Evolutionary conservation across 2,329 filamentous ascomycete species (phyloP).

Genomic region (Harringtonia lauricola): DNA sequence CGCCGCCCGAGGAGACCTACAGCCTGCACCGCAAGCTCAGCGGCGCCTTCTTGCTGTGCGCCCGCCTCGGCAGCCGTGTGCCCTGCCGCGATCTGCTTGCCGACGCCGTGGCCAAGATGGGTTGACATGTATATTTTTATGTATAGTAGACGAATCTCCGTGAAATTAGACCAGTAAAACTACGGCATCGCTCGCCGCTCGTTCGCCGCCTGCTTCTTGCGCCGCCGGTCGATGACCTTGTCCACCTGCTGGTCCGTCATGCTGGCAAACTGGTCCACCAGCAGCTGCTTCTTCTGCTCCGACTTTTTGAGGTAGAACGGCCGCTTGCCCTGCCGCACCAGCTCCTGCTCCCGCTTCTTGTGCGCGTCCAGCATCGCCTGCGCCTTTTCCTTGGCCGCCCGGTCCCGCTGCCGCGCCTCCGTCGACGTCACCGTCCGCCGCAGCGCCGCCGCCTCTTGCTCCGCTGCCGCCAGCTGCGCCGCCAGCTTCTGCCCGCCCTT

Average conservation of each 20-base stretch:
- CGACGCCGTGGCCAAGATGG: conserved; percentile 33
- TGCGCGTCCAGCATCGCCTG: conserved; percentile 63
- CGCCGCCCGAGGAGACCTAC: conserved; percentile 96
- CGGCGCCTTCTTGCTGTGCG: conserved; percentile 88
- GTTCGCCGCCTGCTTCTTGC: conserved; percentile 80
- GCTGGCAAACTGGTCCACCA: conserved; percentile 67
- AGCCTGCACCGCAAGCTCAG: conserved; percentile 90
- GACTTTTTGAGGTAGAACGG: conserved; percentile 90
- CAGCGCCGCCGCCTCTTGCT: conserved; percentile 50
- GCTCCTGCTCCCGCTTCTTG: conserved; percentile 70
- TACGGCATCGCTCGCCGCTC: conserved; percentile 69
- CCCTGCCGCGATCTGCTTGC: conserved; percentile 72
- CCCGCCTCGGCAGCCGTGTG: conserved; percentile 72
- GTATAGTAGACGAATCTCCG: too few species aligned
- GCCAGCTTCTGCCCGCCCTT: conserved; percentile 6
- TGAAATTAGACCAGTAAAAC: too few species aligned
- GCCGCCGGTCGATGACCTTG: conserved; percentile 70
- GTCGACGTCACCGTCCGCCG: conserved; percentile 66
- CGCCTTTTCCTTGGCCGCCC: conserved; percentile 58
- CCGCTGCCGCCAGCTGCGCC: conserved; percentile 4
- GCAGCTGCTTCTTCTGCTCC: conserved; percentile 78
- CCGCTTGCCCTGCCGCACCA: conserved; percentile 77
- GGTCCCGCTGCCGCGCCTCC: conserved; percentile 65
- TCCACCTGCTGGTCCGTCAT: conserved; percentile 83
- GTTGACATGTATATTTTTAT: too few species aligned